Evolutionary conservation across 2,329 filamentous ascomycete species (phyloP).

Genomic region (Tympanopsis confertula): DNA sequence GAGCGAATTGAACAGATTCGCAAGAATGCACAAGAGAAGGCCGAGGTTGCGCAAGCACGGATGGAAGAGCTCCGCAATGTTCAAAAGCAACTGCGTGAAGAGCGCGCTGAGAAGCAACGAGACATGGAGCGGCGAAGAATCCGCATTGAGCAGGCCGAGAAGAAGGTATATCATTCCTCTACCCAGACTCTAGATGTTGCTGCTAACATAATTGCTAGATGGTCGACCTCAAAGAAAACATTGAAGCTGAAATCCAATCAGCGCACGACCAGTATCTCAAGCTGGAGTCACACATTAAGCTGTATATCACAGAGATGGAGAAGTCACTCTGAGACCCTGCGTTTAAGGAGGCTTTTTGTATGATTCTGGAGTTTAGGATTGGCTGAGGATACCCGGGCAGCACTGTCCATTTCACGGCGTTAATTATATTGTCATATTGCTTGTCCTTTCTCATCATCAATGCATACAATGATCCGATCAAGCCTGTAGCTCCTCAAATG

Average conservation of each 20-base stretch:
- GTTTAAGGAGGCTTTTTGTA: background rate
- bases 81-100: conserved; percentile 71
- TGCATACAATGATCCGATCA: no score
- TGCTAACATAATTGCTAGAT: conserved; percentile 47
- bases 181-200: conserved; percentile 6
- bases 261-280: conserved; percentile 93
- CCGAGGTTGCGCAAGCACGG: conserved; percentile 67
- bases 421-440: no score
- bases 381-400: background rate
- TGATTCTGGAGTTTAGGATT: conserved; percentile 1
- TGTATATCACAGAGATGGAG: conserved; percentile 99
- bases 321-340: conserved; percentile 48
- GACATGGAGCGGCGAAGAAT: conserved; percentile 87
- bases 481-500: no score
- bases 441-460: no score
- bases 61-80: conserved; percentile 81
- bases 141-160: conserved; percentile 95
- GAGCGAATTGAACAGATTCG: conserved; percentile 78
- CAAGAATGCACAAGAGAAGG: conserved; percentile 70
- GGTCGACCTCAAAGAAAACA: conserved; percentile 93
- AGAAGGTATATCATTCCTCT: conserved; percentile 58
- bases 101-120: conserved; percentile 73
- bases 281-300: conserved; percentile 91
- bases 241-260: conserved; percentile 83
- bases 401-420: no score